Percentiles rank a stretch among this genome's conserved stretches.
Evolutionary conservation across 148 eudicot species (phyloP).

Genomic region (Dysphania ambrosioides): DNA sequence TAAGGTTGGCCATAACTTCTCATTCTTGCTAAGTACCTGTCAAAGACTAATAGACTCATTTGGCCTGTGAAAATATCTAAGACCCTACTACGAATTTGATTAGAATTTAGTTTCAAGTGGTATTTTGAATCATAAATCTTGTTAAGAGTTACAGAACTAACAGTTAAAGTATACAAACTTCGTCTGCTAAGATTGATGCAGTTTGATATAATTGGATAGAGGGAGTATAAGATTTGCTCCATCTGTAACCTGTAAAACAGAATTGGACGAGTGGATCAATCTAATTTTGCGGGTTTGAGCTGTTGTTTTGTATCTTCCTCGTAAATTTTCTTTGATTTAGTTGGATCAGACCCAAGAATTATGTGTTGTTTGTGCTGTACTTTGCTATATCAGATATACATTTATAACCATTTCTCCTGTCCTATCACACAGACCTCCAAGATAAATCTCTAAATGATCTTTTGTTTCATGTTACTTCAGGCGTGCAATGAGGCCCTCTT

Average conservation of each 20-base stretch:
- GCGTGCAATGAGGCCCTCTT: slow-evolving; percentile 77
- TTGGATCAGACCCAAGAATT: background rate
- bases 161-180: no score
- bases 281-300: background rate
- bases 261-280: background rate
- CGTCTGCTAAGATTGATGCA: no score
- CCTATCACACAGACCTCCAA: background rate
- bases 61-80: background rate
- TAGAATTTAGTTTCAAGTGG: no score
- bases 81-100: no score
- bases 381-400: no score
- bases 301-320: background rate
- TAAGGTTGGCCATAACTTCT: slow-evolving; percentile 46
- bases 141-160: no score
- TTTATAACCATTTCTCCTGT: background rate
- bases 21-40: no score
- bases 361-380: background rate
- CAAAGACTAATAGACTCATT: no score
- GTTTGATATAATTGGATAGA: background rate
- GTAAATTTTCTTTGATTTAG: no score
- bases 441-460: background rate
- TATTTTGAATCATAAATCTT: no score
- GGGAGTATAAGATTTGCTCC: background rate
- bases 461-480: slow-evolving; percentile 29
- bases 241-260: background rate